Base-by-base conservation (phyloP, 176 grass and related monocot genomes). In the Otatea glauca region DNA sequence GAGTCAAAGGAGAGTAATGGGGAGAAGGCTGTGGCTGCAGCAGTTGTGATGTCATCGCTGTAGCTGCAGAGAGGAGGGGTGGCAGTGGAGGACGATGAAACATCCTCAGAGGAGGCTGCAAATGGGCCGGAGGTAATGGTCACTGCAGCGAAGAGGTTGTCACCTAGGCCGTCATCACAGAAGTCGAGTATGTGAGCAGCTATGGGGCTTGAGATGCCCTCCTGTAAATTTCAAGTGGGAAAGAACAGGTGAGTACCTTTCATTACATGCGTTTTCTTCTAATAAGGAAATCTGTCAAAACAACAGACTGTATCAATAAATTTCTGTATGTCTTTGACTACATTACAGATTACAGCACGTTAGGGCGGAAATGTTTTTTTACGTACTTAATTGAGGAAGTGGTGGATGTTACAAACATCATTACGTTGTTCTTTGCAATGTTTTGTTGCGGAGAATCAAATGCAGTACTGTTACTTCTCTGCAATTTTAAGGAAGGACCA, bases 201-300 rank as follows among this genome's bases (percentile, higher is more conserved):
- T 86, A 97, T 92, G 70, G 92, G 89, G 79, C 89, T 97, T 76
- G 94, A 97, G 80, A 97, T 92, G 14, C 78, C 94, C 48, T 97
- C 94, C 94, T 97, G 89, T 68, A 86, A 81, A 66, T 74, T 89
- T 81, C 44, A 72, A 21, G 86, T 7, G 10, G 43, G 32, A 79
- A 72, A 54, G 9, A 68, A 80, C 55, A 41, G 43, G 77, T 81
- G 13, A 85, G 42, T 60, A 25, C 11, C 58, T 77, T 55, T 72
- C 24, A n/a, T n/a, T 51, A 48, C 68, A 55, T 16, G 4, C 55
- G 1, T 25, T 69, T 10, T 81, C 14, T 65, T 58, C 11, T 29
- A 23, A 69, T 18, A 70, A 83, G 49, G 58, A n/a, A 37, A 47
- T 39, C 44, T 29, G 42, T 14, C 2, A 20, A 53, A 84, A 29